Evolutionary conservation across 169 alveolate genomes (phyloP).

Genomic region (Eimeria acervulina): DNA sequence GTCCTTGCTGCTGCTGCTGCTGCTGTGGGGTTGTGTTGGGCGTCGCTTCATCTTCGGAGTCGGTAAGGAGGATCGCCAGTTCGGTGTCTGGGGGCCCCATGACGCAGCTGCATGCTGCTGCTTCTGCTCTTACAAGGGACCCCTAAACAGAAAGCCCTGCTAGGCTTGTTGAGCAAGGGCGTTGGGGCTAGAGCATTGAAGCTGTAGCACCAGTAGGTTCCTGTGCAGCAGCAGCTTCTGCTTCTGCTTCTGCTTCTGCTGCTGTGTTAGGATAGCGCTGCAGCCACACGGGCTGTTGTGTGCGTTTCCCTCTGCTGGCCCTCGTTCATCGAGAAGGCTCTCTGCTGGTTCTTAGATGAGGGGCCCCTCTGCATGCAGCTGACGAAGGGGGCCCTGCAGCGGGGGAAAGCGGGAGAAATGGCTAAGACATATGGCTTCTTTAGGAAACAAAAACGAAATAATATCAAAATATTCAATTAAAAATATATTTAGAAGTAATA

Average conservation of each 20-base stretch:
- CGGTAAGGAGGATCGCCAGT: slow-evolving; percentile 1
- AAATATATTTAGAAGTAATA: not conserved
- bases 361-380: not conserved
- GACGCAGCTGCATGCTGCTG: slow-evolving; percentile 8
- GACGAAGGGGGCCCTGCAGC: too few relatives aligned
- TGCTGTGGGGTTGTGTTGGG: not conserved
- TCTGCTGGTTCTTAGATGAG: not conserved
- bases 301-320: not conserved
- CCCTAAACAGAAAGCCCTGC: not conserved
- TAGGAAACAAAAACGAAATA: not conserved
- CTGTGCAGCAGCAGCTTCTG: not conserved
- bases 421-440: not conserved
- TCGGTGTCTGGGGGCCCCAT: not conserved
- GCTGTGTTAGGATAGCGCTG: not conserved
- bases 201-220: not conserved
- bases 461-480: not conserved
- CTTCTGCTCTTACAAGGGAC: too few relatives aligned
- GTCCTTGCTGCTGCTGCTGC: not conserved
- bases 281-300: not conserved
- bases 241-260: not conserved
- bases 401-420: not conserved
- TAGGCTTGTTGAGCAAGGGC: too few relatives aligned
- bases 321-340: too few relatives aligned
- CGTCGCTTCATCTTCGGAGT: not conserved
- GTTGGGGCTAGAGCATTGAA: too few relatives aligned